Evolutionary conservation across 306 rosid species (phyloP), one percentile per base, ranked within the genome.

Genomic region (Quercus agrifolia): DNA sequence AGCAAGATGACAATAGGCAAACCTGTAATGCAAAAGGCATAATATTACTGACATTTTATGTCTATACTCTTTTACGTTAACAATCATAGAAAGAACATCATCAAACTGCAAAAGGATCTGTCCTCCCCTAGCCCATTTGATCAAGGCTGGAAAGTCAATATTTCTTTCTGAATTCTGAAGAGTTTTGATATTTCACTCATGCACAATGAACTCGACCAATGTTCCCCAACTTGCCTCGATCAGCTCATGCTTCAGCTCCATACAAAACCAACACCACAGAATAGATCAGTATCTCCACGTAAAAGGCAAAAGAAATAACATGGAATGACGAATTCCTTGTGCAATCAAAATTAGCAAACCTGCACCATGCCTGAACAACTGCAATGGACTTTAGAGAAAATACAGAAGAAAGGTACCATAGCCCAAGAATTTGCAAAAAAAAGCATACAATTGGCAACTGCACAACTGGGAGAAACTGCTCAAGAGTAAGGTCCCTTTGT

Each of bases 301-400:
- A 73, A 56, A 56, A 1, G 82, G 35, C 41, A 30, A 77, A 80
- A 13, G 77, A 74, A 49, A 83, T 68, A 64, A 74, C 76, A 72
- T 67, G 58, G 63, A 33, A 61, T 14, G 4, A 4, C 71, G 74
- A 79, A 77, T 56, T 81, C 77, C 74, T 71, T 77, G 27, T 56
- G 79, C 71, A 75, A 31, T 35, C 85, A 78, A 70, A 79, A 76
- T 73, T 30, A 77, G 59, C 52, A 86, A 70, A 59, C 78, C 87
- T 80, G 58, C 62, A 83, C 74, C 84, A 69, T 56, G 77, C 73
- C 82, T 71, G 74, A 72, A 49, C 6, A 38, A 30, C 56, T 56
- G 38, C 7, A 0, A 54, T 27, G 41, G 71, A 75, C 82, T 64
- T 73, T 74, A 58, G n/a, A 13, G 58, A 79, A 57, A 78, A 77